These are phyloP conservation scores for Oehlia diaphana DNA, from an alignment of 192 early-diverging fungal species.

Conservation along the genomic window DNA sequence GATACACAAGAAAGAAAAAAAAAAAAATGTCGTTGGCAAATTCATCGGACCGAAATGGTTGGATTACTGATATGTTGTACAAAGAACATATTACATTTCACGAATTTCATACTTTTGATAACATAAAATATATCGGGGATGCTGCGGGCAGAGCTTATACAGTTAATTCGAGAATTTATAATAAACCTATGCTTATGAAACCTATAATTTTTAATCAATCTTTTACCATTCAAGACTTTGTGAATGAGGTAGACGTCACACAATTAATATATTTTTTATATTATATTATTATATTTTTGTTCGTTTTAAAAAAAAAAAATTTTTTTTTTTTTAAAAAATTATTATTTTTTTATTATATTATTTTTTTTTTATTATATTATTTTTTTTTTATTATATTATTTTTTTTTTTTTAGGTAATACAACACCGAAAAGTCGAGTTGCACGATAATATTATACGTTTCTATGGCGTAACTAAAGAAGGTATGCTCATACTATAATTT, in stretches of 20 bases:
- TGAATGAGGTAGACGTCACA: neutral
- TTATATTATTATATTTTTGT: neutral
- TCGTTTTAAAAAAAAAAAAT: neutral
- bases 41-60: neutral
- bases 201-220: neutral
- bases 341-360: too few relatives aligned
- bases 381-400: neutral
- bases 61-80: neutral
- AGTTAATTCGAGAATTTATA: neutral
- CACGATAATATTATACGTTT: conserved; percentile 2
- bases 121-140: neutral
- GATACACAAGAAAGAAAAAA: too few relatives aligned
- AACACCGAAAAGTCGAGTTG: neutral
- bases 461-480: conserved; percentile 9
- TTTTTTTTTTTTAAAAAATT: too few relatives aligned
- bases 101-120: neutral
- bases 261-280: neutral
- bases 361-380: too few relatives aligned
- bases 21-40: neutral
- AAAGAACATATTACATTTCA: neutral
- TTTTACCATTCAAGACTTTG: neutral
- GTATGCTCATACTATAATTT: neutral
- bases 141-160: neutral
- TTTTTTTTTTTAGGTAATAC: neutral
- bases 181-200: neutral